phyloP scores from a whole-genome alignment of 2,329 filamentous ascomycete genomes.

The Aspergillus flavus region DNA sequence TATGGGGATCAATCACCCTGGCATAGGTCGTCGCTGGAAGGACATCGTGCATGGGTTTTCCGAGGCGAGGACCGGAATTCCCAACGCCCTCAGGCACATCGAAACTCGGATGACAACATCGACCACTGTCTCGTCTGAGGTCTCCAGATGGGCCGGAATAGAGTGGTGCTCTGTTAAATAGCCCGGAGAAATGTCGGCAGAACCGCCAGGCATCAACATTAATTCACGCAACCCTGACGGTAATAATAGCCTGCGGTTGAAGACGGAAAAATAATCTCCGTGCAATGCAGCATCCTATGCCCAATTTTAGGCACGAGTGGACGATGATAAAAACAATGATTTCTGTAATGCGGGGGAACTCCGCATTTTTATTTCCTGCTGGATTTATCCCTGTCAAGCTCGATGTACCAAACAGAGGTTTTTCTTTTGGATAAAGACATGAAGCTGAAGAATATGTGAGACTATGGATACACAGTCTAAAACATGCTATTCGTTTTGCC shows the following conservation, averaged over 20 bases:
- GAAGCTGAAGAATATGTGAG: neutral
- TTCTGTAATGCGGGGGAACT: neutral
- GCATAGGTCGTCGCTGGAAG: neutral
- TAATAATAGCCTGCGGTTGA: neutral
- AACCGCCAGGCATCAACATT: slow-evolving; percentile 3
- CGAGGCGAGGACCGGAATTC: neutral
- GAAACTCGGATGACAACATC: neutral
- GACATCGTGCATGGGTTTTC: neutral
- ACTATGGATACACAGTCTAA: neutral
- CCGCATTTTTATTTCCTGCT: neutral
- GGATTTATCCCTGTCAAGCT: neutral
- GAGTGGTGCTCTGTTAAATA: neutral
- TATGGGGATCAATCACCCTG: too few relatives aligned
- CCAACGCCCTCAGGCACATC: neutral
- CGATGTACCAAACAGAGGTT: neutral
- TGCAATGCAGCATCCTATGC: neutral
- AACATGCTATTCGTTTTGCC: neutral
- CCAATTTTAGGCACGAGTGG: neutral
- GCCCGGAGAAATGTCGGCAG: slow-evolving; percentile 1
- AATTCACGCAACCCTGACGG: neutral
- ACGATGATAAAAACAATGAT: neutral
- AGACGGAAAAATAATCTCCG: slow-evolving; percentile 5
- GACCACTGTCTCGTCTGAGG: neutral
- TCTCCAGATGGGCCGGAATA: neutral
- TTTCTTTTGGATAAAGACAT: neutral